phyloP scores from a whole-genome alignment of 805 yeast genomes.

The Diddensiella caesifluorescens region DNA sequence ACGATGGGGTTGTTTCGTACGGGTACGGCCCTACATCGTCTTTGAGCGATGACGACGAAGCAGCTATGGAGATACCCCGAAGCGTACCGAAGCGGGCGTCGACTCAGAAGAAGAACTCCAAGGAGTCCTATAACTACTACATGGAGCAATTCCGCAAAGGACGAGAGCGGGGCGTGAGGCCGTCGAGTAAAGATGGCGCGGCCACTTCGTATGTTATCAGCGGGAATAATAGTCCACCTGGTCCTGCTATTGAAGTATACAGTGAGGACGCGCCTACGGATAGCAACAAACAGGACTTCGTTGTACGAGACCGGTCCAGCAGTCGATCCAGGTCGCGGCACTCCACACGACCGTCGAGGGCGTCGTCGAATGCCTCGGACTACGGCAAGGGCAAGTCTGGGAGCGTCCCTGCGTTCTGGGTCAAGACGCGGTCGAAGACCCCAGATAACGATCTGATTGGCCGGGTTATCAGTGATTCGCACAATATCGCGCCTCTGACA shows the following conservation, averaged over 20 bases:
- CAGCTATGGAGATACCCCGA: background rate
- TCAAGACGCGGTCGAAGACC: slow-evolving; percentile 1
- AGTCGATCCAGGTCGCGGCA: slow-evolving; percentile 1
- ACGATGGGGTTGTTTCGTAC: slow-evolving; percentile 15
- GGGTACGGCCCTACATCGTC: slow-evolving; percentile 18
- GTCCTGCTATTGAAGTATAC: background rate
- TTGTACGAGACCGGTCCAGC: slow-evolving; percentile 1
- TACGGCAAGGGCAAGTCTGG: background rate
- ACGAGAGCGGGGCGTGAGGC: slow-evolving; percentile 1
- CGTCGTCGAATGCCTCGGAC: slow-evolving; percentile 1
- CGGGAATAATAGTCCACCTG: background rate
- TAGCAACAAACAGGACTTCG: background rate
- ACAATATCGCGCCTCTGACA: background rate
- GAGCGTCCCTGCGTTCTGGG: slow-evolving; percentile 5
- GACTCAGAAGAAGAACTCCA: background rate
- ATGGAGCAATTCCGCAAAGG: slow-evolving; percentile 9
- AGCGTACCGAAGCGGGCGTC: background rate
- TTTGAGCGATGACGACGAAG: slow-evolving; percentile 7
- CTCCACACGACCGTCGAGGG: background rate
- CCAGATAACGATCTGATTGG: slow-evolving; percentile 3
- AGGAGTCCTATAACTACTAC: slow-evolving; percentile 5
- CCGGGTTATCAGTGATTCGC: background rate
- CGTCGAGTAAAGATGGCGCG: background rate
- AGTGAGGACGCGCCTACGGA: background rate
- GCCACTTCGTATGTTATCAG: background rate